Evolutionary conservation across 495 filamentous ascomycete species (phyloP).

Genomic region (Neurospora discreta): DNA sequence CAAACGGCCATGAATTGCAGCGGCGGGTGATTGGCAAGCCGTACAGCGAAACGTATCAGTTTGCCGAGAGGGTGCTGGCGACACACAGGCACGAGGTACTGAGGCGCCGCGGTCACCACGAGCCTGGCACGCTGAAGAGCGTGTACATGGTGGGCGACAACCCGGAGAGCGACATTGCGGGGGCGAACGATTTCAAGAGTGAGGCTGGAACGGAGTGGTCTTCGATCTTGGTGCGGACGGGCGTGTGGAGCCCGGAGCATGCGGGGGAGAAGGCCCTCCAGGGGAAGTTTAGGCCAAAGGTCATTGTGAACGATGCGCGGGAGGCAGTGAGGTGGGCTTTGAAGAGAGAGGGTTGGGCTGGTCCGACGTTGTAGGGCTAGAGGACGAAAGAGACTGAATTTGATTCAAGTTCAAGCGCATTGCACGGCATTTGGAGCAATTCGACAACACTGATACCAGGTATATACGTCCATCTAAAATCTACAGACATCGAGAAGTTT

Average conservation of each 20-base stretch:
- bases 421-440: not conserved
- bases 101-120: constrained; percentile 17
- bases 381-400: not conserved
- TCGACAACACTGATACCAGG: not conserved
- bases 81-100: constrained; percentile 43
- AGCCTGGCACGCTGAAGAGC: constrained; percentile 33
- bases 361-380: not conserved
- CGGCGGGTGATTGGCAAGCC: constrained; percentile 80
- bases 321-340: constrained; percentile 33
- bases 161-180: constrained; percentile 79
- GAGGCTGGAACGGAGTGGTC: constrained; percentile 59
- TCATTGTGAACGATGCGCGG: constrained; percentile 52
- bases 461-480: not conserved
- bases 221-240: constrained; percentile 73
- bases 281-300: constrained; percentile 33
- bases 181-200: constrained; percentile 70
- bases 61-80: constrained; percentile 63
- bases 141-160: constrained; percentile 99
- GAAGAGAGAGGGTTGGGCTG: constrained; percentile 27
- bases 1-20: constrained; percentile 49
- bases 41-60: constrained; percentile 61
- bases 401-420: not conserved
- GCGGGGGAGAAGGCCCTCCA: constrained; percentile 21
- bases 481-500: not conserved
- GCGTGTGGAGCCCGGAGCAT: constrained; percentile 53